Evolutionary conservation across 2,329 filamentous ascomycete species (phyloP), one percentile per base, ranked within the genome.

Genomic region (Colletotrichum sojae): DNA sequence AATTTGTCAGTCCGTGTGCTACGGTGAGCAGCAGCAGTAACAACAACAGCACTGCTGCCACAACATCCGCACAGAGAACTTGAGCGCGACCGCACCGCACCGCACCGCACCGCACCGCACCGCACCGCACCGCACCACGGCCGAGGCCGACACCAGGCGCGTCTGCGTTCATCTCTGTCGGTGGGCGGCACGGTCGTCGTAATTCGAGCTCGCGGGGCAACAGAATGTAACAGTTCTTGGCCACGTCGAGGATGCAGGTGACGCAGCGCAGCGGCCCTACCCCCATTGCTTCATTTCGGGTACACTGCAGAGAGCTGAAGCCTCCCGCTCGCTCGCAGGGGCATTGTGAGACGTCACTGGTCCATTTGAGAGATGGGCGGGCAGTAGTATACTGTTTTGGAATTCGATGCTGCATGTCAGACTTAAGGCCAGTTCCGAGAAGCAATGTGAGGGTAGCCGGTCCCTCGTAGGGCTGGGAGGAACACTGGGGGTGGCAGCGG

Each of bases 381-480:
- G 56, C 48, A 52, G 27, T 57, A 54, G 46, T 22, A 49, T 27
- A 63, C 62, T 51, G 49, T 63, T 70, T 70, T 68, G 52, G 63
- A 70, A 63, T 39, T 20, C 52, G 63, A 57, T 53, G 64, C 58
- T 68, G 63, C 64, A 59, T 70, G 67, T 70, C 67, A 70, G 67
- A 70, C 36, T 62, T 63, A 62, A 57, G 67, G 15, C 8, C 25
- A 27, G 45, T 31, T 53, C 53, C 55, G 60, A 36, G 55, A 63
- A 51, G 64, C 53, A 58, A 45, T 51, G 40, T 18, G 25, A 56
- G 63, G 18, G 15, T 25, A 63, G 63, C 52, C 45, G 52, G 63
- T 57, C 43, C 63, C 56, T 68, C 56, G 63, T 70, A 70, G 67
- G 67, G 67, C 67, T 70, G 67, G 67, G 43, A 63, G 66, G 62